Evolutionary conservation across 1,139 yeast species (phyloP).

Genomic region (Sugiyamaella castrensis): DNA sequence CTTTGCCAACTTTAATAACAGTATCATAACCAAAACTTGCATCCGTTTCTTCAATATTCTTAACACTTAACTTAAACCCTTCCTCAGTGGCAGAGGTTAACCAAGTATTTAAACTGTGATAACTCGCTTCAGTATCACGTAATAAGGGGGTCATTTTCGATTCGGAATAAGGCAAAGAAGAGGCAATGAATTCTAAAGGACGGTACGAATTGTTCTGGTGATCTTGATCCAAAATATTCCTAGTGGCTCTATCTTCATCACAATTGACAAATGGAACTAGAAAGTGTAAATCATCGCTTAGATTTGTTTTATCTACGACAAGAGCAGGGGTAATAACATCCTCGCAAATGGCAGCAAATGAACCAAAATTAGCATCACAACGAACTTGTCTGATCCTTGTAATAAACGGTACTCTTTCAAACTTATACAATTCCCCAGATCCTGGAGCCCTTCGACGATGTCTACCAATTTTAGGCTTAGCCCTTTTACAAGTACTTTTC

Average conservation of each 20-base stretch:
- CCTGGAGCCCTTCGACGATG: conserved; percentile 1
- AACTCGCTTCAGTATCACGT: conserved; percentile 7
- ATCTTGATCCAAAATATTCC: neutral
- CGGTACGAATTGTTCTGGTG: neutral
- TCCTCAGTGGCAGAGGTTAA: conserved; percentile 15
- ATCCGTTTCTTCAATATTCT: conserved; percentile 7
- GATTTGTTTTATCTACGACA: conserved; percentile 19
- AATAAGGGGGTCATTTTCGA: conserved; percentile 9
- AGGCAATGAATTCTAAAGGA: conserved; percentile 4
- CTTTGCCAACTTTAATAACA: conserved; percentile 19
- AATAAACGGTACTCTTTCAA: conserved; percentile 51
- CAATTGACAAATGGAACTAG: conserved; percentile 26
- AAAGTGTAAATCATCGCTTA: conserved; percentile 30
- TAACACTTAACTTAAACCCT: conserved; percentile 11
- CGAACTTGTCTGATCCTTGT: conserved; percentile 57
- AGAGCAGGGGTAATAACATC: conserved; percentile 38
- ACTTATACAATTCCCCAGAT: conserved; percentile 44
- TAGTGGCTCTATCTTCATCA: conserved; percentile 12
- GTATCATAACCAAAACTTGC: conserved; percentile 23
- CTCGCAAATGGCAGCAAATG: conserved; percentile 67
- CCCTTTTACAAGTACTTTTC: conserved; percentile 32
- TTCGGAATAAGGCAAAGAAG: neutral
- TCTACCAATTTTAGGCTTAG: conserved; percentile 18
- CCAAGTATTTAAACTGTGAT: conserved; percentile 14
- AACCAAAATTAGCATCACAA: conserved; percentile 64